Conservation (phyloP, 2,329 filamentous ascomycete species). For the Fonsecaea nubica region DNA sequence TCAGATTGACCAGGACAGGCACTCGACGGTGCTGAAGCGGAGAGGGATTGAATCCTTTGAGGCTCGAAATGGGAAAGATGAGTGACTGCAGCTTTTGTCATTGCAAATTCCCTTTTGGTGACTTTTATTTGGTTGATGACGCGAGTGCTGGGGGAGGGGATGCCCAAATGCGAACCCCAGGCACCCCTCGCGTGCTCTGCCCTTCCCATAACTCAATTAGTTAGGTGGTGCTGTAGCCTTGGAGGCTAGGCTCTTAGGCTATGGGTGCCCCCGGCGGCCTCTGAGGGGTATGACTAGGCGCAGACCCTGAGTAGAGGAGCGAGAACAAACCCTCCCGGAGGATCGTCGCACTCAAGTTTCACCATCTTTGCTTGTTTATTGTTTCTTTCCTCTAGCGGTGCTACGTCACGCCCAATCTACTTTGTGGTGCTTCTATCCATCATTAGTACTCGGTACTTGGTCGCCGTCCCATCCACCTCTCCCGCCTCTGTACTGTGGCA, state of each 20-base stretch:
- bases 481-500: conserved; percentile 1
- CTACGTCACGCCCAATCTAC: conserved; percentile 12
- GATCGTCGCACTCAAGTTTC: conserved; percentile 19
- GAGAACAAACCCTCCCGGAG: background rate
- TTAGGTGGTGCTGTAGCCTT: background rate
- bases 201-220: background rate
- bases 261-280: conserved; percentile 14
- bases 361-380: conserved; percentile 16
- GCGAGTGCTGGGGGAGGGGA: background rate
- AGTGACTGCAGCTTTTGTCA: background rate
- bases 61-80: background rate
- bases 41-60: background rate
- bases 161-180: background rate
- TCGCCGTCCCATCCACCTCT: background rate
- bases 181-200: conserved; percentile 2
- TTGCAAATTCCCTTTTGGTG: background rate
- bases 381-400: background rate
- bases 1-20: background rate
- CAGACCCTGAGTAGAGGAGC: background rate
- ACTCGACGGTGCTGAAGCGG: background rate
- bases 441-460: background rate
- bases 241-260: background rate
- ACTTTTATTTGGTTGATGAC: background rate
- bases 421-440: background rate
- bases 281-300: background rate